A percentile compares a stretch with the other conserved stretches of the same genome.
Conservation (phyloP, 345 rosid species). For the Hypericum perforatum region DNA sequence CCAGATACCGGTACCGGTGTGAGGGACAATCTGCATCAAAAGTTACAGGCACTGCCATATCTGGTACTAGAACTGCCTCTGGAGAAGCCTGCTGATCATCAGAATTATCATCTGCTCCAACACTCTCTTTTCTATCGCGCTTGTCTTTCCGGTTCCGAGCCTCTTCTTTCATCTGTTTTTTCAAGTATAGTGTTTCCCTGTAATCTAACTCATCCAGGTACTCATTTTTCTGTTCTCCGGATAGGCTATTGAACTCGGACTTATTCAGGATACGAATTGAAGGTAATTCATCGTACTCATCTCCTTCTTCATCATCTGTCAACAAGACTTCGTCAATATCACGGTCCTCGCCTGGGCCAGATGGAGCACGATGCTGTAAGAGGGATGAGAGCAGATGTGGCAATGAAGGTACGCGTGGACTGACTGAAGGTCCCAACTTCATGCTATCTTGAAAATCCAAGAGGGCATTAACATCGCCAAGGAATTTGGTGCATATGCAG, state of each 20-base stretch:
- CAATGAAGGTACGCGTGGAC: conserved; percentile 55
- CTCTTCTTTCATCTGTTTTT: conserved; percentile 79
- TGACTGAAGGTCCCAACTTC: conserved; percentile 46
- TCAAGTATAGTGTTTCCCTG: conserved; percentile 70
- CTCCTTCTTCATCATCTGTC: conserved; percentile 50
- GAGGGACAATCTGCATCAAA: conserved; percentile 60
- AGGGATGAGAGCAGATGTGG: conserved; percentile 83
- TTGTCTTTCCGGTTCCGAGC: conserved; percentile 36
- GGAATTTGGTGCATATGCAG: conserved; percentile 65
- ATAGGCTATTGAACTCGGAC: conserved; percentile 60
- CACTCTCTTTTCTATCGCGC: conserved; percentile 29
- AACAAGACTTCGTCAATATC: conserved; percentile 42
- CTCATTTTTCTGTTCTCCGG: conserved; percentile 56
- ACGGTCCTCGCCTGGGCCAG: conserved; percentile 38
- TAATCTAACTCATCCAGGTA: conserved; percentile 90
- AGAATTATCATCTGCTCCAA: conserved; percentile 19
- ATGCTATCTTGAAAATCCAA: conserved; percentile 55
- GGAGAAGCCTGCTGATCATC: conserved; percentile 27
- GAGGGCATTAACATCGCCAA: conserved; percentile 56
- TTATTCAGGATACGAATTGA: conserved; percentile 67
- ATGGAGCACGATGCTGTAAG: conserved; percentile 44
- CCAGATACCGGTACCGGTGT: conserved; percentile 59
- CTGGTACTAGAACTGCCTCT: conserved; percentile 55
- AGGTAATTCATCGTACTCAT: conserved; percentile 85
- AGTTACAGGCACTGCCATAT: conserved; percentile 74